Base-by-base conservation (phyloP, 495 filamentous ascomycete species). In the Parathielavia hyrcaniae region DNA sequence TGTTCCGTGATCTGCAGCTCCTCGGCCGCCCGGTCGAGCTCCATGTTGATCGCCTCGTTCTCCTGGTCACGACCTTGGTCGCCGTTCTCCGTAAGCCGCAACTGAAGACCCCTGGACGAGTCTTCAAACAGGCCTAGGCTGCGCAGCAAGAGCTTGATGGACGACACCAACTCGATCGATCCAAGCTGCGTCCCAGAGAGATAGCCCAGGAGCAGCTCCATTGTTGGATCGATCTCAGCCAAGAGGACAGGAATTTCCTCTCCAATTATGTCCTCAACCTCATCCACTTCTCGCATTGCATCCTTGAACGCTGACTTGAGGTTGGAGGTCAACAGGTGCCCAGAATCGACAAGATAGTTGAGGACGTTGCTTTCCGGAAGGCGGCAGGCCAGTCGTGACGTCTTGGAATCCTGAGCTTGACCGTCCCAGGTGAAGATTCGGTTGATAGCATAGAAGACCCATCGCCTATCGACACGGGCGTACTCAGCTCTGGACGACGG, bases 251-350 rank as follows among this genome's bases (percentile, higher is more conserved):
- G 75, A 19, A 89, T 75, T 32, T 86, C 76, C 23, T 81, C 80
- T 19, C 80, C 77, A 5, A 83, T 72, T 12, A 74, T 62, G 26
- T 59, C 63, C 40, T 77, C 73, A 12, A 58, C 54, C 20, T 72
- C 64, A 30, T 76, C 70, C 30, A 61, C 54, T 20, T 69, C 71
- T n/a, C 54, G 66, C 0, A 75, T 75, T 61, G 78, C 79, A 39
- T 75, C 70, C 71, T 75, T 69, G 72, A 87, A 70, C 55, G 85
- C 73, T 60, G 76, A 78, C 57, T 83, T 83, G 39, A 89, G 70
- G 48, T 85, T 86, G 13, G 80, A 76, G 0, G 77, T 61, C 11
- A 79, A 82, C 36, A 91, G 58, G 55, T 87, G 79, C n/a, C 86
- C 84, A 9, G 79, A 71, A 35, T 79, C 70, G 17, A 84, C 75